Percentiles rank a stretch among this genome's conserved stretches.
These are phyloP conservation scores for Hordeum vulgare DNA, from an alignment of 176 grass and related monocot species.

Conservation along the genomic window DNA sequence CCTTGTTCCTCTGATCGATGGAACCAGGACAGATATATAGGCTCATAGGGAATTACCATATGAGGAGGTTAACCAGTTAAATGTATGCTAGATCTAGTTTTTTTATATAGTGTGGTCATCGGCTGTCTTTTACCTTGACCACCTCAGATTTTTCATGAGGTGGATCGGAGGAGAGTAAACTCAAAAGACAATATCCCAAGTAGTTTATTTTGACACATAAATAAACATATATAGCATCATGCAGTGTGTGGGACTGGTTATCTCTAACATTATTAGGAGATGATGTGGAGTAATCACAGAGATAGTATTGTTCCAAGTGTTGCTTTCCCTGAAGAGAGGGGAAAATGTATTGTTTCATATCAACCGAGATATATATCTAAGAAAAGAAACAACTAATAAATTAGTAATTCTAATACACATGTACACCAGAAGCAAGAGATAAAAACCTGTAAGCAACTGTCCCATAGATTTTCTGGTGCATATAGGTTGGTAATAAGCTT, in stretches of 20 bases:
- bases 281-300: too few relatives aligned
- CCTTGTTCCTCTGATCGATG: too few relatives aligned
- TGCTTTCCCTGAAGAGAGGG: too few relatives aligned
- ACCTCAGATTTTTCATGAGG: not conserved
- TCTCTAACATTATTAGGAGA: too few relatives aligned
- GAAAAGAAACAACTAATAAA: not conserved
- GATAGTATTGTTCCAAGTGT: too few relatives aligned
- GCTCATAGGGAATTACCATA: too few relatives aligned
- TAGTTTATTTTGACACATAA: not conserved
- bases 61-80: too few relatives aligned
- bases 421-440: not conserved
- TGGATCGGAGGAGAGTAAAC: not conserved
- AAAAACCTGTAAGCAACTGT: not conserved
- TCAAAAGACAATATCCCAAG: not conserved
- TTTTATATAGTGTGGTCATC: not conserved
- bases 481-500: conserved; percentile 51
- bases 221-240: too few relatives aligned
- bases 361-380: too few relatives aligned
- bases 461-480: conserved; percentile 25
- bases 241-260: too few relatives aligned
- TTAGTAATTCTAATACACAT: not conserved
- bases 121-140: not conserved
- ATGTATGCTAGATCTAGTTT: not conserved
- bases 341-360: too few relatives aligned
- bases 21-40: too few relatives aligned